These are phyloP conservation scores for Tephrocybe sp. DNA, from an alignment of 768 basidiomycete genomes.

Conservation along the genomic window DNA sequence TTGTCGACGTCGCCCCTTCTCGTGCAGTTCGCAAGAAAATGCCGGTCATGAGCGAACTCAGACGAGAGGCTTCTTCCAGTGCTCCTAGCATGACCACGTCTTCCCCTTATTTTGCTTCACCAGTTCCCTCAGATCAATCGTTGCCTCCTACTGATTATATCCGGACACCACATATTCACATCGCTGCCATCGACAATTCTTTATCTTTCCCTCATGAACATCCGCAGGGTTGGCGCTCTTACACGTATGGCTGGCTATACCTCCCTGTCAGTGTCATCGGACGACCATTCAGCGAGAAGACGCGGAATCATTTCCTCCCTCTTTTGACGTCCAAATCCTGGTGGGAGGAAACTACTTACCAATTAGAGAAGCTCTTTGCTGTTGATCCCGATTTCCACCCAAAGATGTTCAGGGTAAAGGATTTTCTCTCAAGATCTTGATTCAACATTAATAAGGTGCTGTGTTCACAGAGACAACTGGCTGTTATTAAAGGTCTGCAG, in stretches of 20 bases:
- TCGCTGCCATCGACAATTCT: slow-evolving; percentile 93
- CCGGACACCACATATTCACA: slow-evolving; percentile 79
- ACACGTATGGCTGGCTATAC: slow-evolving; percentile 88
- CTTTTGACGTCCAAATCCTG: slow-evolving; percentile 80
- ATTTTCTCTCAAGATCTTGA: not conserved
- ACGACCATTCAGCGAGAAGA: slow-evolving; percentile 80
- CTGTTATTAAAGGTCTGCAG: slow-evolving; percentile 76
- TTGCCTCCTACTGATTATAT: slow-evolving; percentile 46
- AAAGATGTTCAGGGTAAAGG: slow-evolving; percentile 79
- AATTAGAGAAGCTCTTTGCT: slow-evolving; percentile 74
- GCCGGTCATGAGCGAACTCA: slow-evolving; percentile 73
- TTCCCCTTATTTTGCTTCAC: slow-evolving; percentile 36
- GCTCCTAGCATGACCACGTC: slow-evolving; percentile 35
- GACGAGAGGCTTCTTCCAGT: slow-evolving; percentile 40
- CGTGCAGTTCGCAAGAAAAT: slow-evolving; percentile 65
- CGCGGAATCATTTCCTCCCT: slow-evolving; percentile 79
- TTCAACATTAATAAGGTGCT: slow-evolving; percentile 5
- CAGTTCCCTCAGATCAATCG: slow-evolving; percentile 35
- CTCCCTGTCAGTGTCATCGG: slow-evolving; percentile 85
- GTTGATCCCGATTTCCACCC: slow-evolving; percentile 87
- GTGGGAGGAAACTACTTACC: slow-evolving; percentile 88
- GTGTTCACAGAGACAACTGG: slow-evolving; percentile 68
- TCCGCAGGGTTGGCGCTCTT: slow-evolving; percentile 75
- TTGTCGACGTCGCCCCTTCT: slow-evolving; percentile 79
- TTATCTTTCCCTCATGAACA: slow-evolving; percentile 92